Conservation (phyloP, 2,329 filamentous ascomycete species). For the Davidsoniella neocaledoniae region DNA sequence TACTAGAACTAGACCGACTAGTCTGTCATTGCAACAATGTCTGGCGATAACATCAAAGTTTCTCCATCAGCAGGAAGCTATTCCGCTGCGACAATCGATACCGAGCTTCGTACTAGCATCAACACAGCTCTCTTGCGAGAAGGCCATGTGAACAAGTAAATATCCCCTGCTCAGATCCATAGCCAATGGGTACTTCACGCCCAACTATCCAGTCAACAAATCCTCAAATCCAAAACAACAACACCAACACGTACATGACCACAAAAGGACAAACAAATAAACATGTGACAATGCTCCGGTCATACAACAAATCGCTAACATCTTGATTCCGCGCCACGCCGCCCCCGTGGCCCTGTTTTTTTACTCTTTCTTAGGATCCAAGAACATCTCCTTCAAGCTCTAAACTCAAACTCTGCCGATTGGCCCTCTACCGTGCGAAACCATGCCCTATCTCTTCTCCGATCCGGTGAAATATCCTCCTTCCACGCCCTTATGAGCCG, state of each 20-base stretch:
- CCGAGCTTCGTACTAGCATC: constrained; percentile 45
- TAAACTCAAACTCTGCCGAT: constrained; percentile 41
- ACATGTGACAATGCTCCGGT: too few species aligned
- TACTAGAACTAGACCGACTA: background rate
- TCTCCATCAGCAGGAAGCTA: constrained; percentile 42
- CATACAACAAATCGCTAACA: too few species aligned
- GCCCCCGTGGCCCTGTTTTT: background rate
- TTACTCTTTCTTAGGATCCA: constrained; percentile 33
- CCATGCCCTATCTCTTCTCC: constrained; percentile 43
- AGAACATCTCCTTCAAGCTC: constrained; percentile 44
- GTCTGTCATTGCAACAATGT: constrained; percentile 3
- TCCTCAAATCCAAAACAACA: too few species aligned
- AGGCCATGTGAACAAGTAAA: constrained; percentile 42
- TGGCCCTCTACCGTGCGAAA: constrained; percentile 44
- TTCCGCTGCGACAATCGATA: constrained; percentile 42
- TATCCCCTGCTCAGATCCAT: constrained; percentile 5
- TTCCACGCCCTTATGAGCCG: constrained; percentile 44
- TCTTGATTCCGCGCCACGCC: too few species aligned
- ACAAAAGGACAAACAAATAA: too few species aligned
- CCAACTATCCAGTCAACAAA: too few species aligned
- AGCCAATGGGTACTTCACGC: background rate
- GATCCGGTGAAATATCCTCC: constrained; percentile 39
- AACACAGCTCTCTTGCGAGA: constrained; percentile 41
- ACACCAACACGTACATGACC: too few species aligned
- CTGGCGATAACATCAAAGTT: constrained; percentile 29